Conservation (phyloP, 495 filamentous ascomycete genomes). For the Friedmanniomyces simplex region DNA sequence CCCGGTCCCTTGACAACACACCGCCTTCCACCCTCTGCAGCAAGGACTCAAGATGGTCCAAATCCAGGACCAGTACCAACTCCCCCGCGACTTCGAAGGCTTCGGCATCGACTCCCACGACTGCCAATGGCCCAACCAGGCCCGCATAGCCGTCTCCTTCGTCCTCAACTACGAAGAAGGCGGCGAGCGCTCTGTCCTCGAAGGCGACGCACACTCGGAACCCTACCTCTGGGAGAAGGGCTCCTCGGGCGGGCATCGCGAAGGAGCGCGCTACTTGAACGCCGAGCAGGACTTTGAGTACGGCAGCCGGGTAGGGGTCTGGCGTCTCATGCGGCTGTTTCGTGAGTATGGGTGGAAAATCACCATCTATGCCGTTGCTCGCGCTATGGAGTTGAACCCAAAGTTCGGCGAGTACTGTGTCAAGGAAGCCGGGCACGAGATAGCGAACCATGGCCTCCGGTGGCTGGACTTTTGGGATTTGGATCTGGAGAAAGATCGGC, state of each 20-base stretch:
- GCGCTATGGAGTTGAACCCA: slow-evolving; percentile 25
- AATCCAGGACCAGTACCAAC: slow-evolving; percentile 21
- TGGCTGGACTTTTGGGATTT: slow-evolving; percentile 31
- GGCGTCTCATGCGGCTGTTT: slow-evolving; percentile 27
- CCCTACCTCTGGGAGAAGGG: slow-evolving; percentile 31
- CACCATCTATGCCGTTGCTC: slow-evolving; percentile 25
- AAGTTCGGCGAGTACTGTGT: slow-evolving; percentile 25
- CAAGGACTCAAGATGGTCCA: slow-evolving; percentile 18
- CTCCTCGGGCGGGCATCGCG: slow-evolving; percentile 19
- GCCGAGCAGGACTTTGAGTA: slow-evolving; percentile 31
- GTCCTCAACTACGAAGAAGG: slow-evolving; percentile 30
- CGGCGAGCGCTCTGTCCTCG: slow-evolving; percentile 24
- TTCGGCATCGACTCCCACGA: slow-evolving; percentile 22
- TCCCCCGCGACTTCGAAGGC: slow-evolving; percentile 29
- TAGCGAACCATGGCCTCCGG: slow-evolving; percentile 25
- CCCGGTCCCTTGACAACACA: too few relatives aligned
- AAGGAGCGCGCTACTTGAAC: slow-evolving; percentile 22
- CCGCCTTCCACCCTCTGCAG: background rate
- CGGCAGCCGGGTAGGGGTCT: slow-evolving; percentile 23
- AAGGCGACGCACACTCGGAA: slow-evolving; percentile 25
- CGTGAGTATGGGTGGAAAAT: slow-evolving; percentile 29
- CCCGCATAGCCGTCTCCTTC: slow-evolving; percentile 29
- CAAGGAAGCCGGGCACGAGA: slow-evolving; percentile 25
- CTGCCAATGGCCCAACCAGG: slow-evolving; percentile 27
- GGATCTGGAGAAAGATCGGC: slow-evolving; percentile 21